These are phyloP conservation scores for Scenedesmus sp. DNA, from an alignment of 163 green algal species.

Conservation along the genomic window DNA sequence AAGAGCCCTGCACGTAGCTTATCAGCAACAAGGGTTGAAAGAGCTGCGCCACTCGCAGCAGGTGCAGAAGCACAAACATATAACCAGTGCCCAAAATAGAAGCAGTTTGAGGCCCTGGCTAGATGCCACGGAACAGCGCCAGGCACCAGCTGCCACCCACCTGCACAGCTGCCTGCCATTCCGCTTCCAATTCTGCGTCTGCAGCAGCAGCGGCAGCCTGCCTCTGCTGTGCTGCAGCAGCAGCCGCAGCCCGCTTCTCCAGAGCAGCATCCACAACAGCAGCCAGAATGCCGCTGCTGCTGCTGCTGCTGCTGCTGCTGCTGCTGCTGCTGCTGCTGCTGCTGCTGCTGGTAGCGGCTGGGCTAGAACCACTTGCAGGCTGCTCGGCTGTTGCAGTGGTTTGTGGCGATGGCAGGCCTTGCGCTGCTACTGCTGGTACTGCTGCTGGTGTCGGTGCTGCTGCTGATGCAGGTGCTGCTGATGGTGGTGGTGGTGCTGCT, in stretches of 20 bases:
- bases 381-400: neutral
- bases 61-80: no score
- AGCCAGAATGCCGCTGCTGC: neutral
- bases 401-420: neutral
- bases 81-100: no score
- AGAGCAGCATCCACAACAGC: neutral
- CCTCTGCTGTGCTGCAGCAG: neutral
- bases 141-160: neutral
- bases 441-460: neutral
- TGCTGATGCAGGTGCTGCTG: neutral
- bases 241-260: conserved; percentile 6
- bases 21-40: neutral
- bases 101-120: no score
- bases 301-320: conserved; percentile 10
- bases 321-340: neutral
- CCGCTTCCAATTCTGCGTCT: conserved; percentile 7
- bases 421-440: neutral
- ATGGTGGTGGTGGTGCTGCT: neutral
- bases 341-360: neutral
- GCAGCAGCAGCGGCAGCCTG: conserved; percentile 5
- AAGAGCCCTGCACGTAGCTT: neutral
- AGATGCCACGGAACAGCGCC: no score
- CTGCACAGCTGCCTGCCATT: conserved; percentile 30
- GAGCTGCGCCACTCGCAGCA: neutral
- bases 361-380: neutral